phyloP scores from a whole-genome alignment of 345 rosid species.

The Geranium rotundifolium region DNA sequence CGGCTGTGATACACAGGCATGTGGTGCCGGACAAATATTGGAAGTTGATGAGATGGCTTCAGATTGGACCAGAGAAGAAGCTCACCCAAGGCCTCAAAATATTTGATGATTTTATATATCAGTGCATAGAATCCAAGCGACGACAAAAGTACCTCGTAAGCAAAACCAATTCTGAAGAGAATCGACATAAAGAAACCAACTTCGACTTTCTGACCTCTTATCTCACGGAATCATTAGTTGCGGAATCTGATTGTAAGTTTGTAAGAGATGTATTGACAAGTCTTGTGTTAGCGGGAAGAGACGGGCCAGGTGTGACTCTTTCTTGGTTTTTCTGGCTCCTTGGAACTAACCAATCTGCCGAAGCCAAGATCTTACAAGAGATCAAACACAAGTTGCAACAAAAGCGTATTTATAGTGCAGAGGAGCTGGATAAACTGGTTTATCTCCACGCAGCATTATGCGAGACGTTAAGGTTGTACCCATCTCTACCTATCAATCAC shows the following conservation, averaged over 20 bases:
- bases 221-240: too few relatives aligned
- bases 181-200: conserved; percentile 3
- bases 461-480: conserved; percentile 79
- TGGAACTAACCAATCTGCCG: conserved; percentile 13
- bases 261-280: conserved; percentile 34
- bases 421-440: conserved; percentile 11
- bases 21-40: conserved; percentile 23
- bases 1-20: conserved; percentile 29
- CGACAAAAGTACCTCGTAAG: conserved; percentile 6
- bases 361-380: conserved; percentile 30
- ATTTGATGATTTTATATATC: conserved; percentile 10
- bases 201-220: conserved; percentile 30
- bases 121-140: conserved; percentile 19
- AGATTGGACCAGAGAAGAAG: conserved; percentile 29
- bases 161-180: too few relatives aligned
- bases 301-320: conserved; percentile 20
- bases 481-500: conserved; percentile 88
- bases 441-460: conserved; percentile 23
- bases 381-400: conserved; percentile 14
- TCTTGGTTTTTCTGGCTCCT: conserved; percentile 44
- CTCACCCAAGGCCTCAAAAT: conserved; percentile 15
- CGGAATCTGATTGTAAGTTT: too few relatives aligned
- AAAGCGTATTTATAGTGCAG: too few relatives aligned
- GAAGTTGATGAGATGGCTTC: too few relatives aligned
- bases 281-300: conserved; percentile 46